A percentile compares a stretch with the other conserved stretches of the same genome.
Conservation (phyloP, 768 basidiomycete genomes). For the Suillus tomentosus region DNA sequence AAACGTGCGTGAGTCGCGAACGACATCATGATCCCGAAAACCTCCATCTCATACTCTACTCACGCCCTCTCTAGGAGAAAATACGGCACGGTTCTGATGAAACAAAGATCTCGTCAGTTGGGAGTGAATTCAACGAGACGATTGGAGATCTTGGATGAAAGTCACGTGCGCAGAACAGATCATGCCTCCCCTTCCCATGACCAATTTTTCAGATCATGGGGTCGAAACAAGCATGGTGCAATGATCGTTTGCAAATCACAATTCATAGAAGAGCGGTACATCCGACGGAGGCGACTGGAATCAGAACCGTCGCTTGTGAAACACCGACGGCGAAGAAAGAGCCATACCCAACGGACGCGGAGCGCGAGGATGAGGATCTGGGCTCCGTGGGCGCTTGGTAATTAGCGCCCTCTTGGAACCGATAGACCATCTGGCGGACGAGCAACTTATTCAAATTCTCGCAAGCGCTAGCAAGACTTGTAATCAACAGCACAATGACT, state of each 20-base stretch:
- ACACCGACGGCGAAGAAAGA: constrained; percentile 3
- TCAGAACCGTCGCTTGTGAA: constrained; percentile 5
- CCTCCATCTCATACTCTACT: background rate
- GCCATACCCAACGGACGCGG: background rate
- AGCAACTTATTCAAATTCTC: background rate
- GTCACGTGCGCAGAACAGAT: background rate
- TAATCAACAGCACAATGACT: background rate
- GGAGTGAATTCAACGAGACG: background rate
- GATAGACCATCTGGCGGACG: background rate
- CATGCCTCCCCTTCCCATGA: too few species aligned
- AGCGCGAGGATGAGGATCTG: background rate
- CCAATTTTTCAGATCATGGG: background rate
- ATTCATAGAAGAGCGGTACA: background rate
- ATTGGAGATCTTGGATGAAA: background rate
- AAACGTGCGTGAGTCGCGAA: background rate
- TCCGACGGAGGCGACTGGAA: constrained; percentile 6
- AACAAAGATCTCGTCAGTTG: background rate
- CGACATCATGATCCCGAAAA: background rate
- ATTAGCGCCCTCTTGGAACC: background rate
- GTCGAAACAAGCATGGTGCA: background rate
- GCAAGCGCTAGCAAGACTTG: background rate
- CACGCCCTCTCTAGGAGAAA: constrained; percentile 32
- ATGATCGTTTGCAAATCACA: background rate
- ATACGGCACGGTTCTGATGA: constrained; percentile 36
- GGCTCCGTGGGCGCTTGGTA: background rate